Evolutionary conservation across 2,329 filamentous ascomycete genomes (phyloP).

Genomic region (Beauveria varroae): DNA sequence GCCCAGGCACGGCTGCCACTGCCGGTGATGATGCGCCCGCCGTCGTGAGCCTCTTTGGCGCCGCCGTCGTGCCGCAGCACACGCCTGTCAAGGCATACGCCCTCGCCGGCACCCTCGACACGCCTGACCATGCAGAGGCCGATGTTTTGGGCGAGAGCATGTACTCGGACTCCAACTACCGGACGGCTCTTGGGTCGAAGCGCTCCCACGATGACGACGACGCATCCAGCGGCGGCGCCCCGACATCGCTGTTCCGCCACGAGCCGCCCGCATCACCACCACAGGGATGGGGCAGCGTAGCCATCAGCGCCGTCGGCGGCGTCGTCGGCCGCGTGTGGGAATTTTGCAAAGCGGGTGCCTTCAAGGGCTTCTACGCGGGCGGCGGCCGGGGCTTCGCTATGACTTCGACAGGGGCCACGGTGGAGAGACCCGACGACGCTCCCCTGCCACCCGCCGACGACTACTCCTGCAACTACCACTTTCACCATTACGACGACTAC

Average conservation of each 20-base stretch:
- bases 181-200: constrained; percentile 44
- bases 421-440: constrained; percentile 18
- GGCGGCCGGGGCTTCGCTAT: constrained; percentile 67
- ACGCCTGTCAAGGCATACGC: constrained; percentile 31
- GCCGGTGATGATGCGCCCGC: background rate
- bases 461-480: constrained; percentile 13
- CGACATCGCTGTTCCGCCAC: constrained; percentile 26
- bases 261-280: constrained; percentile 21
- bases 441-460: constrained; percentile 8
- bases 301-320: constrained; percentile 47
- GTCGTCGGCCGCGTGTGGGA: constrained; percentile 68
- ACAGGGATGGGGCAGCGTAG: constrained; percentile 48
- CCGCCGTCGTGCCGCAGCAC: constrained; percentile 14
- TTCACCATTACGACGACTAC: constrained; percentile 19
- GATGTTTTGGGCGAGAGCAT: constrained; percentile 43
- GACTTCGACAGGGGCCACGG: constrained; percentile 12
- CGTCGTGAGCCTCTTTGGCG: constrained; percentile 14
- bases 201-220: constrained; percentile 30
- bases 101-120: constrained; percentile 47
- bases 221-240: constrained; percentile 20
- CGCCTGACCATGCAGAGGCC: constrained; percentile 30
- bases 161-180: constrained; percentile 50
- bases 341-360: constrained; percentile 68
- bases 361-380: constrained; percentile 80
- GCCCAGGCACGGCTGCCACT: constrained; percentile 19